A percentile compares a stretch with the other conserved stretches of the same genome.
Conservation (phyloP, 1,284 basidiomycete genomes). For the Polyporus tsugae region DNA sequence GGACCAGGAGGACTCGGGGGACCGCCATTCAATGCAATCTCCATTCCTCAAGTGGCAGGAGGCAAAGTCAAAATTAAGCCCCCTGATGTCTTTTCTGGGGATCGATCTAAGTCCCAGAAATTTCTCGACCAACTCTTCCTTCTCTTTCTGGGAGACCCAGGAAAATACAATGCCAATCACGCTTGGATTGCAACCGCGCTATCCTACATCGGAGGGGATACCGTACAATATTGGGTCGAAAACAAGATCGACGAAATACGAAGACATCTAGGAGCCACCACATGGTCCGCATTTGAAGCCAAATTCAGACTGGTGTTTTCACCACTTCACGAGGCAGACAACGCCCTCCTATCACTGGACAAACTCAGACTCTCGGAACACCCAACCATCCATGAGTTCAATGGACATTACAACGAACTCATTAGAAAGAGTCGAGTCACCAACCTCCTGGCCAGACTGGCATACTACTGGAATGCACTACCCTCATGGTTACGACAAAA, state of each 20-base stretch:
- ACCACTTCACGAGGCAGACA: background rate
- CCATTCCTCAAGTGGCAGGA: background rate
- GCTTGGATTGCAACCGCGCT: background rate
- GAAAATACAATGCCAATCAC: background rate
- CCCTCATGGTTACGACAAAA: too few relatives aligned
- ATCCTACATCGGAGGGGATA: constrained; percentile 5
- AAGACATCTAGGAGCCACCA: background rate
- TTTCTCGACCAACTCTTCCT: constrained; percentile 7
- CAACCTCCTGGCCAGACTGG: too few relatives aligned
- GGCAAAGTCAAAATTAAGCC: constrained; percentile 6
- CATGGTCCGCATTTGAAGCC: background rate
- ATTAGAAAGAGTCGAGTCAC: too few relatives aligned
- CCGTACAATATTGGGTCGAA: constrained; percentile 1
- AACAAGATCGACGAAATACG: background rate
- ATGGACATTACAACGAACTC: background rate
- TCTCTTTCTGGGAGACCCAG: background rate
- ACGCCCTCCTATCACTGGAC: background rate
- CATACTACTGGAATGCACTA: too few relatives aligned
- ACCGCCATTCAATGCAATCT: background rate
- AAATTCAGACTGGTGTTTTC: background rate
- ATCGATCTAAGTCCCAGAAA: background rate
- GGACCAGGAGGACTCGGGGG: too few relatives aligned
- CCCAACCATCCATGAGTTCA: background rate
- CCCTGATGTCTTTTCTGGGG: background rate
- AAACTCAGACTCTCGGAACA: background rate